Evolutionary conservation across 2,329 filamentous ascomycete species (phyloP), one percentile per base, ranked within the genome.

Genomic region (Cladophialophora chaetospira): DNA sequence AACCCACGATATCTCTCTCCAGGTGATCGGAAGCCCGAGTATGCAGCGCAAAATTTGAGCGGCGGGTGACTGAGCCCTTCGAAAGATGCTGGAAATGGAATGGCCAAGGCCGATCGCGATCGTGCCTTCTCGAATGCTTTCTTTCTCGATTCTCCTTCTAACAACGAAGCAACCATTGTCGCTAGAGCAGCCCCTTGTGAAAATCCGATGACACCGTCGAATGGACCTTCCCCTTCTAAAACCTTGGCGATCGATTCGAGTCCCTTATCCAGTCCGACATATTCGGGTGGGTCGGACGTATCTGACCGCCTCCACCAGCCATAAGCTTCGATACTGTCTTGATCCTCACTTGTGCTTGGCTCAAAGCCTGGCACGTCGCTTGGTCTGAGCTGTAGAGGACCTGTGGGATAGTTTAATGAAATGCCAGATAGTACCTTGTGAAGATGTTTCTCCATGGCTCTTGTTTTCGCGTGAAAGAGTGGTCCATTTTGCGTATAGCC

Each of bases 401-500:
- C 88, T 0, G 87, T 89, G 3, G 88, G 87, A 73, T 88, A 91
- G 68, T 84, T 73, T 51, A 90, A 79, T 3, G 78, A 72, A 35
- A 86, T 74, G 53, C 82, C 74, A 6, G 84, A 81, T 62, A 97
- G 88, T 25, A 84, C 76, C 69, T 96, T 96, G 59, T 78, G 73
- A 55, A 97, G 82, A 52, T 87, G 78, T 73, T 97, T 96, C 66
- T 91, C 85, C 1, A 97, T 79, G 9, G 90, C 90, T 71, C 91
- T 89, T 43, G 90, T 95, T 77, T 97, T 97, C 72, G 87, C 83
- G 70, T 85, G 87, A 82, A 97, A 97, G 62, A 91, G 79, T 3
- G 86, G 74, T 3, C 92, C 91, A 25, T 89, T 95, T 79, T 97
- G 93, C 5, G 93, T 96, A 82, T 86, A 97, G 73, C 93, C 88